Evolutionary conservation across 371 early-diverging fungal genomes (phyloP), one percentile per base, ranked within the genome.

Genomic region (Apophysomyces elegans): DNA sequence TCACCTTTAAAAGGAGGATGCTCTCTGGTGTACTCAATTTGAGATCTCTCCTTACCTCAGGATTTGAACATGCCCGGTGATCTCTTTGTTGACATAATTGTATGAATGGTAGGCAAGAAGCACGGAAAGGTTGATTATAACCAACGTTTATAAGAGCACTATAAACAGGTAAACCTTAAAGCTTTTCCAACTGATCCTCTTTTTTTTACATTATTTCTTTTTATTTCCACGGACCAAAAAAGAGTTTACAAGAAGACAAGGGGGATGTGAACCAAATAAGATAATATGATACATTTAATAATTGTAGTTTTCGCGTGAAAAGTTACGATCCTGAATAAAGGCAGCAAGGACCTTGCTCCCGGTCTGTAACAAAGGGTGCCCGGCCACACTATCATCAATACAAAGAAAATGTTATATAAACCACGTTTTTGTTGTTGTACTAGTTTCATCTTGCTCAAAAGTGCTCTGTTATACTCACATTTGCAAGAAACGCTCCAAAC

Each of bases 341-440:
- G 96, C 93, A 39, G 92, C 91, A 61, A 98, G 81, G 1, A 96
- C 92, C 73, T 97, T 96, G 68, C 95, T 95, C 50, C 99, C 98
- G 11, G 97, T 98, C 79, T 99, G 98, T 58, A 99, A 84, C 59
- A 99, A 81, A 63, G 99, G 99, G 76, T 99, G 99, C 7, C 99
- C 97, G 57, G 95, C 93, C 64, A 94, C 94, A 81, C 92, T 92
- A 78, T 7, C 7, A 9, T 8, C 16, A 38, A 26, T 32, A 36
- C 44, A 9, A 6, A 45, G 46, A 13, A 2, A 5, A n/a, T 18
- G 13, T 45, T 45, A 37, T 12, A 50, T 14, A 54, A 60, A 12
- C 37, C n/a, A 47, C 18, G 9, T 6, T 38, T 38, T 32, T 58
- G 9, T 68, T 16, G 45, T 18, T 41, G 39, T 32, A 11, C 32